Conservation (phyloP, 441 rosid species). For the Jatropha podagrica region DNA sequence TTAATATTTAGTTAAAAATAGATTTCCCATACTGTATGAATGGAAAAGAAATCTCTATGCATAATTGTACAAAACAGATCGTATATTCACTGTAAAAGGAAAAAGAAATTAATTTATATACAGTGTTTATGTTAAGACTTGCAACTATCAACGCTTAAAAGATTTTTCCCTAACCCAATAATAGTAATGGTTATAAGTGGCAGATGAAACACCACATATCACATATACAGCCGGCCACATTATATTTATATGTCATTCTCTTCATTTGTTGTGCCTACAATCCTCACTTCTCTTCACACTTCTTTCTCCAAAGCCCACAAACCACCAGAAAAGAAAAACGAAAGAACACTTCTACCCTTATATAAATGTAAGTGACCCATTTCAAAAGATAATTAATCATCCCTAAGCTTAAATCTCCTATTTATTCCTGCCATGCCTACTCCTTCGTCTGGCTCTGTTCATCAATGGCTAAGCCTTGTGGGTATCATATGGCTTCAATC, state of each 20-base stretch:
- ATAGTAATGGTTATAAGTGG: not conserved
- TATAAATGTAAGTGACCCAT: not conserved
- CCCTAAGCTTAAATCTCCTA: not conserved
- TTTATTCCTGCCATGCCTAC: not conserved
- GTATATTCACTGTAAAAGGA: too few relatives aligned
- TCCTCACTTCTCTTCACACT: not conserved
- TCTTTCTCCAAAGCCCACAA: not conserved
- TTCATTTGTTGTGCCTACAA: not conserved
- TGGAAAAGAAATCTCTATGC: too few relatives aligned
- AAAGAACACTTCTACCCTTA: not conserved
- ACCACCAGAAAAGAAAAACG: not conserved
- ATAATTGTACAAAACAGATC: too few relatives aligned
- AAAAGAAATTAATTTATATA: too few relatives aligned
- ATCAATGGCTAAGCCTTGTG: slow-evolving; percentile 74
- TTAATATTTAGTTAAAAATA: too few relatives aligned
- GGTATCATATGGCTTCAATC: slow-evolving; percentile 82
- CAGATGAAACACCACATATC: slow-evolving; percentile 16
- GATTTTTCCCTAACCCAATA: not conserved
- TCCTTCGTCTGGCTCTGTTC: slow-evolving; percentile 30
- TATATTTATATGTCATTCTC: not conserved
- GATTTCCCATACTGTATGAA: too few relatives aligned
- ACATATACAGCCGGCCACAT: slow-evolving; percentile 11
- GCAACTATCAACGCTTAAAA: not conserved
- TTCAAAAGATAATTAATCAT: not conserved
- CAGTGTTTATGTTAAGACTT: not conserved